Evolutionary conservation across 2,329 filamentous ascomycete genomes (phyloP), one percentile per base, ranked within the genome.

Genomic region (Aspergillus costaricaensis): DNA sequence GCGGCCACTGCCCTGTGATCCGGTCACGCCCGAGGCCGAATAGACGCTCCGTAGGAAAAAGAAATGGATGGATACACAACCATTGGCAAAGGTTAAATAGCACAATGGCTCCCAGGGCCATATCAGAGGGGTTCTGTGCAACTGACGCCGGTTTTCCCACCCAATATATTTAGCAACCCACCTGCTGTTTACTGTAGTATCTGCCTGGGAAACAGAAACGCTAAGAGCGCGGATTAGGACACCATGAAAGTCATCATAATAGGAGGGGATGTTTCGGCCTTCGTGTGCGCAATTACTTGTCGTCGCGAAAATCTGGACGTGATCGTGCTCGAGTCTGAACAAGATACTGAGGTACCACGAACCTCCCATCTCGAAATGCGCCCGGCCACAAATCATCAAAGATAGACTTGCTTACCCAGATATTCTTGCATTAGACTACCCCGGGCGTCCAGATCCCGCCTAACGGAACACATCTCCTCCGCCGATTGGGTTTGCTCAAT

Each of bases 371-470:
- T 36, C 12, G 1, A 36, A 36, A 15, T 30, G 17, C 25, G 15
- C 10, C 47, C 23, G 9, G 12, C 17, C 17, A 21, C 9, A 8
- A 52, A 53, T 27, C 32, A 53, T 9, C 12, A 14, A 17, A 53
- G 2, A 53, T 53, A n/a, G 8, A 38, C 25, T 14, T 14, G 9
- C 19, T 19, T n/a, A 17, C 15, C 12, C 12, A 5, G 17, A 15
- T 41, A 17, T 41, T 2, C 8, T 27, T 39, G 8, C n/a, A 10
- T 9, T n/a, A 57, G 55, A 30, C 36, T 23, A 10, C 15, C 25
- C 25, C 48, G 12, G 55, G 55, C 23, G 15, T 58, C n/a, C 55
- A 58, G 14, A 58, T 58, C 9, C 47, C 55, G 4, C 55, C 55
- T 5, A 58, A 58, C 36, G 55, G 55, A 17, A 51, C 55, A 1